Evolutionary conservation across 495 filamentous ascomycete species (phyloP), one percentile per base, ranked within the genome.

Genomic region (Jackrogersella multiformis): DNA sequence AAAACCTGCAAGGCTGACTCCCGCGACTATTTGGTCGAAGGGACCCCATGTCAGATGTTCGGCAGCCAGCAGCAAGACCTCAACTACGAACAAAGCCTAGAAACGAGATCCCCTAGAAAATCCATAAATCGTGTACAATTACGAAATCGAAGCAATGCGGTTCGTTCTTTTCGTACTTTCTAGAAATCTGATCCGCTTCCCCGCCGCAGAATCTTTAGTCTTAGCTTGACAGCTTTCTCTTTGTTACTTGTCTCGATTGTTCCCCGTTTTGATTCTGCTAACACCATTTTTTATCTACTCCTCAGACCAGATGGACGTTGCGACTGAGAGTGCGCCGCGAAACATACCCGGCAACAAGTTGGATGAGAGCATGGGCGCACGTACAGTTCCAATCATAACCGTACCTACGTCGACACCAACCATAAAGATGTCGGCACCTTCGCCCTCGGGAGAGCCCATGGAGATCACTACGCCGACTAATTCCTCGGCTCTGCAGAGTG

Each of bases 351-450:
- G 70, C 56, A 74, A 81, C 28, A 70, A 76, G 52, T 68, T 70
- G 30, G 77, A 79, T 16, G 74, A 81, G 20, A 64, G 72, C 63
- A 77, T 81, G 75, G 79, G 78, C 57, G 74, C 72, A 55, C 79
- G 81, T 64, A 81, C 78, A 35, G 70, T 83, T 15, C 80, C 81
- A n/a, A 82, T 83, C 55, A 78, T 81, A 39, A 77, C 79, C 45
- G 56, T 58, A 44, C 30, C 72, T 49, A 71, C 67, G 32, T 64
- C 70, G 39, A 75, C 62, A 38, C 81, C 81, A 45, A 81, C 76
- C 34, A 82, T 83, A 65, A 76, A 81, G 61, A 83, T 79, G 72
- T 82, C 81, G 57, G 78, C 79, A 41, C 80, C 81, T 28, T 81
- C 80, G 16, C 80, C 80, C 30, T 57, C 60, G 42, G 79, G 81